Conservation (phyloP, 441 rosid species). For the Pelargonium cotyledonis region DNA sequence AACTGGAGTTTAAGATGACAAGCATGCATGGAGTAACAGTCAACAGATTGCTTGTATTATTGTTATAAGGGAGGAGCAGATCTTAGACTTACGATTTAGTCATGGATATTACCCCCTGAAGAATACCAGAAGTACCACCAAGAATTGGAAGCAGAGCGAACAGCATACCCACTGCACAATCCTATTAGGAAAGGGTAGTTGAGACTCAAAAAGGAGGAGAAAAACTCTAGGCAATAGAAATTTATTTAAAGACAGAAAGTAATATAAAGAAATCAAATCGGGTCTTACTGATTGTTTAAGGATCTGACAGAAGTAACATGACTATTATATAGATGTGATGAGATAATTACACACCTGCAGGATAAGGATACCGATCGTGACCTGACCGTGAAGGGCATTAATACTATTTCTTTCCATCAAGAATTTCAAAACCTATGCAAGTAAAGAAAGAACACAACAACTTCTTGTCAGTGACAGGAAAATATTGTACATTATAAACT, state of each 20-base stretch:
- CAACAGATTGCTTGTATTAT: no score
- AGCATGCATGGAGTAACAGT: no score
- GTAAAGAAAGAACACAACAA: neutral
- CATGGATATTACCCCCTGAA: slow-evolving; percentile 87
- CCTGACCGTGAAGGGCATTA: slow-evolving; percentile 91
- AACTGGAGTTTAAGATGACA: no score
- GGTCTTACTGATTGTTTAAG: neutral
- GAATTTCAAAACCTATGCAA: slow-evolving; percentile 74
- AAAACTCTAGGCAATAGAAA: no score
- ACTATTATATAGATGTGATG: neutral
- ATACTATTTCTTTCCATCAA: slow-evolving; percentile 88
- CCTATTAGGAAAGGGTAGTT: slow-evolving; percentile 37
- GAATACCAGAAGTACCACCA: slow-evolving; percentile 88
- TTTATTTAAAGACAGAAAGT: neutral
- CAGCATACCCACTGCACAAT: slow-evolving; percentile 93
- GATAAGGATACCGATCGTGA: slow-evolving; percentile 83
- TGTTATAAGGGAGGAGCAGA: neutral
- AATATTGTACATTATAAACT: neutral
- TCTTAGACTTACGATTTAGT: slow-evolving; percentile 63
- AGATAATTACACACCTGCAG: slow-evolving; percentile 55
- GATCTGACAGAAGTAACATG: neutral
- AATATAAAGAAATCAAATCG: neutral
- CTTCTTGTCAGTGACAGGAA: neutral
- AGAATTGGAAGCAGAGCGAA: slow-evolving; percentile 97
- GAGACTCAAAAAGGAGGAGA: neutral